Evolutionary conservation across 805 yeast species (phyloP).

Genomic region (Kurtzmaniella fragi): DNA sequence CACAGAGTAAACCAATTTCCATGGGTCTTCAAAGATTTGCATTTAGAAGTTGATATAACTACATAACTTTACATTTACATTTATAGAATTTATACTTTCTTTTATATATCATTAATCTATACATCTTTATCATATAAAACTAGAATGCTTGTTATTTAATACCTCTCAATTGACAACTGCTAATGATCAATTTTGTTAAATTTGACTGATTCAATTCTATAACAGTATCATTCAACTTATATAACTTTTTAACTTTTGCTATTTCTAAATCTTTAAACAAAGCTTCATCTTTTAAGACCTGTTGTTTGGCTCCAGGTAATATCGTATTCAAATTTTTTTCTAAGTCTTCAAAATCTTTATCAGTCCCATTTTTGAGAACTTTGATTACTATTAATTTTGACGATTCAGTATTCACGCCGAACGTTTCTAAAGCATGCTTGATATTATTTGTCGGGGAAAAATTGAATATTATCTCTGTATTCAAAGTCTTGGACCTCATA

Average conservation of each 20-base stretch:
- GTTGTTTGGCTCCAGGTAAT: conserved; percentile 6
- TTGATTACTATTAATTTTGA: conserved; percentile 47
- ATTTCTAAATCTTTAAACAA: conserved; percentile 18
- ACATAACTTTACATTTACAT: not conserved
- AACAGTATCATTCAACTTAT: conserved; percentile 30
- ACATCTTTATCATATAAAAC: too few species aligned
- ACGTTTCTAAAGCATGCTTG: conserved; percentile 62
- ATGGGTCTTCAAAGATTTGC: conserved; percentile 11
- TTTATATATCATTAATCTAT: not conserved
- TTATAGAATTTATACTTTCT: not conserved
- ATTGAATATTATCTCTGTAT: conserved; percentile 67
- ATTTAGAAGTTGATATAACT: conserved; percentile 9
- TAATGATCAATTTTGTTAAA: conserved; percentile 40
- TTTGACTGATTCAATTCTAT: conserved; percentile 13
- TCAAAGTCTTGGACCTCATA: conserved; percentile 59
- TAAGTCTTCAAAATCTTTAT: conserved; percentile 20
- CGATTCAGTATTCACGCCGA: conserved; percentile 58
- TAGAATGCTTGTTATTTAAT: too few species aligned
- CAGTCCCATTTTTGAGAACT: conserved; percentile 24
- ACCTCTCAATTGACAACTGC: conserved; percentile 48
- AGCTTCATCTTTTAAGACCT: conserved; percentile 18
- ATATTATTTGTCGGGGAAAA: conserved; percentile 69
- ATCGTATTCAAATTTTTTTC: conserved; percentile 27
- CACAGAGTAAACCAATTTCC: not conserved
- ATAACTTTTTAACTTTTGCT: conserved; percentile 29